Conservation (phyloP, 2,329 filamentous ascomycete species). For the Beauveria bassiana region DNA sequence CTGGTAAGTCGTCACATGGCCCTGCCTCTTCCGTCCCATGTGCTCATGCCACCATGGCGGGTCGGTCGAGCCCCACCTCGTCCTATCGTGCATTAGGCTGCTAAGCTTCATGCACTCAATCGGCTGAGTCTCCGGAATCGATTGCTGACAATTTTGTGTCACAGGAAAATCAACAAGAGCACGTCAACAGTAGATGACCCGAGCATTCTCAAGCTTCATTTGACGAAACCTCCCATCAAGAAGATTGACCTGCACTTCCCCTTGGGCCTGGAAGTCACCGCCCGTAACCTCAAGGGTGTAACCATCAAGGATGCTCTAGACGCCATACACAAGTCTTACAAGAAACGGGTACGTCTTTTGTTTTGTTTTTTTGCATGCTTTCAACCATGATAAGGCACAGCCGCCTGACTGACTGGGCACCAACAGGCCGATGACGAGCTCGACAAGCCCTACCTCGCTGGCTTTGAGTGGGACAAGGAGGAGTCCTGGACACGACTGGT, state of each 20-base stretch:
- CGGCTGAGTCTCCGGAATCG: not conserved
- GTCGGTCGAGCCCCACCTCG: not conserved
- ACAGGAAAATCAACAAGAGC: conserved; percentile 90
- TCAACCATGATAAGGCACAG: too few relatives aligned
- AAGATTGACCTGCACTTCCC: conserved; percentile 92
- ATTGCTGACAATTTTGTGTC: not conserved
- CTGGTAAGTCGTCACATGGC: conserved; percentile 54
- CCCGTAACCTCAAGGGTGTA: conserved; percentile 86
- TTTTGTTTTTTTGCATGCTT: conserved; percentile 10
- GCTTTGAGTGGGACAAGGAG: conserved; percentile 94
- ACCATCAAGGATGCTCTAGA: conserved; percentile 96
- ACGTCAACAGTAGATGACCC: conserved; percentile 72
- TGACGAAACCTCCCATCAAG: conserved; percentile 79
- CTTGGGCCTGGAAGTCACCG: conserved; percentile 77
- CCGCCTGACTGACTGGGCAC: not conserved
- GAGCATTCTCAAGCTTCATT: conserved; percentile 70
- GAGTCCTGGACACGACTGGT: conserved; percentile 83
- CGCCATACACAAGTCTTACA: conserved; percentile 92
- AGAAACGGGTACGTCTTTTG: conserved; percentile 70
- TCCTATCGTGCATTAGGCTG: conserved; percentile 8
- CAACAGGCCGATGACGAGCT: conserved; percentile 82
- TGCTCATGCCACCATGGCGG: conserved; percentile 1
- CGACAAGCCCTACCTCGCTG: conserved; percentile 76
- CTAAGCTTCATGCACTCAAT: not conserved
- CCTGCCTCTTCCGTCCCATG: not conserved